These are phyloP conservation scores for Salmacisia buchloeana DNA, from an alignment of 1,284 basidiomycete genomes.

Conservation along the genomic window DNA sequence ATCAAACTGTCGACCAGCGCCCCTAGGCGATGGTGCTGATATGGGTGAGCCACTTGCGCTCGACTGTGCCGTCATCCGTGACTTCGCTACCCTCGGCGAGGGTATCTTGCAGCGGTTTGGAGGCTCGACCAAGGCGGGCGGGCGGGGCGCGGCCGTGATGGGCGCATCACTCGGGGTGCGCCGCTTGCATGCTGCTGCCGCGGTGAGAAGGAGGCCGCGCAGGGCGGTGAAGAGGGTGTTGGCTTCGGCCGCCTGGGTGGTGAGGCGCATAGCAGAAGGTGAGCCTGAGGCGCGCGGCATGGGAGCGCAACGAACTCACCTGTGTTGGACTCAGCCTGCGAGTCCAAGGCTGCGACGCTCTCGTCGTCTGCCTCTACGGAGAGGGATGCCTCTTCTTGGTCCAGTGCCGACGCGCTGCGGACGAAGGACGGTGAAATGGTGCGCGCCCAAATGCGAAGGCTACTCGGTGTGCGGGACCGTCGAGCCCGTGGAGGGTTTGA, in stretches of 20 bases:
- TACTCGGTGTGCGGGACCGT: too few species aligned
- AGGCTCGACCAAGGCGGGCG: constrained; percentile 58
- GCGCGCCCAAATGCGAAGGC: too few species aligned
- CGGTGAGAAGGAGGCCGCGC: constrained; percentile 64
- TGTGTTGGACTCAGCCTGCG: constrained; percentile 62
- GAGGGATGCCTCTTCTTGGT: constrained; percentile 55
- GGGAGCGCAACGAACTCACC: constrained; percentile 14
- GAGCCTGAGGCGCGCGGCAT: not conserved
- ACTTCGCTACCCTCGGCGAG: constrained; percentile 71
- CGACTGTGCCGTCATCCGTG: constrained; percentile 75
- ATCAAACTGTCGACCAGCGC: constrained; percentile 88
- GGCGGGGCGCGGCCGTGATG: constrained; percentile 48
- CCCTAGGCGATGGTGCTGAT: constrained; percentile 77
- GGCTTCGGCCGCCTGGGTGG: constrained; percentile 61
- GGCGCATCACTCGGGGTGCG: constrained; percentile 57
- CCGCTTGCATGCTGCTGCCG: constrained; percentile 71
- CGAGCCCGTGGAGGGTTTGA: too few species aligned
- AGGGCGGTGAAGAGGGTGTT: constrained; percentile 67
- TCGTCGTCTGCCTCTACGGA: constrained; percentile 71
- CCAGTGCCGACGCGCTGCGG: constrained; percentile 15
- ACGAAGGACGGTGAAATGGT: too few species aligned
- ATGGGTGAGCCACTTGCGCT: constrained; percentile 76
- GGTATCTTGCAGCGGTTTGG: constrained; percentile 68
- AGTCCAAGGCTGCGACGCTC: constrained; percentile 67
- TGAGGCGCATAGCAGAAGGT: not conserved